These are phyloP conservation scores for Bathelium albidoporum DNA, from an alignment of 495 filamentous ascomycete species.

Conservation along the genomic window DNA sequence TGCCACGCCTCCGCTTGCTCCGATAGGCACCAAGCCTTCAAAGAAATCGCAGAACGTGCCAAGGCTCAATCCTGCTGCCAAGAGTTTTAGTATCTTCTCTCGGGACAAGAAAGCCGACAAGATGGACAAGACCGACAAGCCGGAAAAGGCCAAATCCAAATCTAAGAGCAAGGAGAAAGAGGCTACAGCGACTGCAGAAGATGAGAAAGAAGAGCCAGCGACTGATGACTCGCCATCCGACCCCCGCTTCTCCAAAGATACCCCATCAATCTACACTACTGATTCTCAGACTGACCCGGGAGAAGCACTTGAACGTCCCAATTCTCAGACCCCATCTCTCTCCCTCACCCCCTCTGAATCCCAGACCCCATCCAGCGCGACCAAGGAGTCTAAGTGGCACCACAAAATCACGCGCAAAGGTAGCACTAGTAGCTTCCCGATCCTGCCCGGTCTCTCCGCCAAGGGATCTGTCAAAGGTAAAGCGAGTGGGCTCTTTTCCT, in stretches of 20 bases:
- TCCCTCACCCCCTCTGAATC: background rate
- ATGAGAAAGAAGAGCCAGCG: background rate
- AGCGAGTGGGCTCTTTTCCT: background rate
- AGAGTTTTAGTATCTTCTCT: conserved; percentile 31
- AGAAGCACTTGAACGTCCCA: background rate
- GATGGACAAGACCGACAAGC: conserved; percentile 20
- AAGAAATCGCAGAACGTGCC: conserved; percentile 3
- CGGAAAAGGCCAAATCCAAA: conserved; percentile 2
- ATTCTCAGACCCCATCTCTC: background rate
- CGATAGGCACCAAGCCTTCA: conserved; percentile 30
- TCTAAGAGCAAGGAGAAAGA: conserved; percentile 19
- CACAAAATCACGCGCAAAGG: conserved; percentile 5
- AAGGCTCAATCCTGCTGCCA: conserved; percentile 31
- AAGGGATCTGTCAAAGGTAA: background rate
- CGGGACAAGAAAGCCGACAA: conserved; percentile 19
- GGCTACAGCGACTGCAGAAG: background rate
- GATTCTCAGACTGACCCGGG: background rate
- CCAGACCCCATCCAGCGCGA: background rate
- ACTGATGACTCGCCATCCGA: conserved; percentile 1
- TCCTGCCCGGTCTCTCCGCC: background rate
- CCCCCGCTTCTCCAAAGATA: background rate
- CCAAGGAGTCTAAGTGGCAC: conserved; percentile 1
- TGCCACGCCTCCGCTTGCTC: conserved; percentile 25
- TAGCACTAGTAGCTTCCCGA: background rate
- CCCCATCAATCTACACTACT: background rate